These are phyloP conservation scores for Nemania sp. DNA, from an alignment of 2,329 filamentous ascomycete species.

Conservation along the genomic window DNA sequence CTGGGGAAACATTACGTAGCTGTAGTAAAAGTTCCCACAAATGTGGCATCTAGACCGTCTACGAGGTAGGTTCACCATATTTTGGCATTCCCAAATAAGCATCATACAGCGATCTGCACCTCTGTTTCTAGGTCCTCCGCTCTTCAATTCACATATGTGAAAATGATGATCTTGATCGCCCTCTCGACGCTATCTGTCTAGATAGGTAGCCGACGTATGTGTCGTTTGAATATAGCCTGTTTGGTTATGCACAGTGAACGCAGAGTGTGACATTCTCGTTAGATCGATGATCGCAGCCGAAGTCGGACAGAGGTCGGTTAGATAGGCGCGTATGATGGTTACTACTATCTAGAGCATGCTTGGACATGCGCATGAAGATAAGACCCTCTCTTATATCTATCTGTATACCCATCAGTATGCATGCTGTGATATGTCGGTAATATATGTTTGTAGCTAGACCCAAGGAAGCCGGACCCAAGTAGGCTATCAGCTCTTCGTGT, in stretches of 20 bases:
- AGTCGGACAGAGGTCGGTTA: slow-evolving; percentile 10
- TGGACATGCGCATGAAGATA: background rate
- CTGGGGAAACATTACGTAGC: background rate
- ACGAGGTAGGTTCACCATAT: too few relatives aligned
- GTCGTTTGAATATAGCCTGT: slow-evolving; percentile 17
- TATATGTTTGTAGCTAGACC: slow-evolving; percentile 2
- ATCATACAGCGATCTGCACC: slow-evolving; percentile 18
- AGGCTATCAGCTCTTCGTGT: slow-evolving; percentile 4
- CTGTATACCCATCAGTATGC: slow-evolving; percentile 5
- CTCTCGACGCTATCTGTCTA: background rate
- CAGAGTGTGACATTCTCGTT: background rate
- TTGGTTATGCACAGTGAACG: slow-evolving; percentile 3
- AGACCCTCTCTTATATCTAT: slow-evolving; percentile 2
- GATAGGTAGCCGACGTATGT: background rate
- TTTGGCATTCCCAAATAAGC: slow-evolving; percentile 15
- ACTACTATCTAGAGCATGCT: background rate
- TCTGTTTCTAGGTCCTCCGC: slow-evolving; percentile 1
- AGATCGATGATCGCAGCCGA: slow-evolving; percentile 5
- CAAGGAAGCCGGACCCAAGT: slow-evolving; percentile 12
- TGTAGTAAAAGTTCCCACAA: slow-evolving; percentile 1
- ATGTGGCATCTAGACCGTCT: background rate
- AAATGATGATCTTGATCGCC: slow-evolving; percentile 5
- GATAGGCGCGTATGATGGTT: slow-evolving; percentile 1
- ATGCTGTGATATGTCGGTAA: slow-evolving; percentile 16
- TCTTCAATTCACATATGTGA: background rate